Evolutionary conservation across 805 yeast species (phyloP).

Genomic region (Torulaspora microellipsoides): DNA sequence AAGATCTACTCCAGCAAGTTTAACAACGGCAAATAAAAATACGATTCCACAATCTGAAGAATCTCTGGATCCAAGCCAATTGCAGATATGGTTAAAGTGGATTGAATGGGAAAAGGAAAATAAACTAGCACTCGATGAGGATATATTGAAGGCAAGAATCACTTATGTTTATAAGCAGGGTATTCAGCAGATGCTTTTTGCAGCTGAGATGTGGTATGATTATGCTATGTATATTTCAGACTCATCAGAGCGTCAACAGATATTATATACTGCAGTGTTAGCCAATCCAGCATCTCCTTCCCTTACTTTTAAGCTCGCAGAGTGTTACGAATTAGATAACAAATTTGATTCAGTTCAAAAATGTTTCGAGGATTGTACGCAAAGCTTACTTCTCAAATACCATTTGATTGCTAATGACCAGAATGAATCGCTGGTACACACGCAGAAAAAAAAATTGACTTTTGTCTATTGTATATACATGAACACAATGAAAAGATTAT

Average conservation of each 20-base stretch:
- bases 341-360: constrained; percentile 47
- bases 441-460: constrained; percentile 41
- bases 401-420: constrained; percentile 13
- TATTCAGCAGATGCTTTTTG: constrained; percentile 34
- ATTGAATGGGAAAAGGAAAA: constrained; percentile 73
- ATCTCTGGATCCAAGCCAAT: constrained; percentile 30
- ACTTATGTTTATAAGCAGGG: constrained; percentile 72
- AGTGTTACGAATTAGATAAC: constrained; percentile 57
- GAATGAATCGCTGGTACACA: constrained; percentile 13
- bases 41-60: constrained; percentile 27
- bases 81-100: constrained; percentile 67
- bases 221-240: constrained; percentile 33
- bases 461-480: constrained; percentile 63
- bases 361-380: constrained; percentile 48
- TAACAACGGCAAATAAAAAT: constrained; percentile 26
- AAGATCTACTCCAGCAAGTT: constrained; percentile 34
- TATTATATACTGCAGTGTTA: constrained; percentile 50
- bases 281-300: constrained; percentile 70
- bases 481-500: constrained; percentile 63
- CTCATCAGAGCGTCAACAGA: constrained; percentile 18
- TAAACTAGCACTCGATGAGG: constrained; percentile 55
- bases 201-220: constrained; percentile 39
- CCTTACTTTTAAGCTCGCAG: constrained; percentile 63
- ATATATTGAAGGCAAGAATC: constrained; percentile 50
- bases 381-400: constrained; percentile 40